These are phyloP conservation scores for Kwoniella heveanensis DNA, from an alignment of 768 basidiomycete genomes.

Conservation along the genomic window DNA sequence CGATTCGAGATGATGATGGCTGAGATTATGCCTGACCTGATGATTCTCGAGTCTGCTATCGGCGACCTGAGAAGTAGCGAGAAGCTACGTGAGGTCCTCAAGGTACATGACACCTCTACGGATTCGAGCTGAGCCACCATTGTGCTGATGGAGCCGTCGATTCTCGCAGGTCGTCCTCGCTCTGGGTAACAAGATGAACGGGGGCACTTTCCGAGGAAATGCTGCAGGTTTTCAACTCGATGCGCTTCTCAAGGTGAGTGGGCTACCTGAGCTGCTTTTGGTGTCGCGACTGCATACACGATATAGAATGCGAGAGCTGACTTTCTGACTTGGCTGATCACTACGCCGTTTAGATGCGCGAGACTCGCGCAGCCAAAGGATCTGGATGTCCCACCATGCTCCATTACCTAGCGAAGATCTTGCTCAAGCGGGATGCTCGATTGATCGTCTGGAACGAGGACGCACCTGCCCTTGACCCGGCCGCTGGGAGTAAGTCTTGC, in stretches of 20 bases:
- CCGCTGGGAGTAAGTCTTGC: conserved; percentile 67
- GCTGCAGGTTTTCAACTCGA: conserved; percentile 84
- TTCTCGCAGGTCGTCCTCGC: conserved; percentile 66
- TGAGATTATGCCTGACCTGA: conserved; percentile 79
- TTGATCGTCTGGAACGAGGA: conserved; percentile 77
- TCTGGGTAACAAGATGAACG: conserved; percentile 81
- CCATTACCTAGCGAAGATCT: conserved; percentile 79
- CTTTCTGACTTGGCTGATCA: too few relatives aligned
- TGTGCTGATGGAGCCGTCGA: background rate
- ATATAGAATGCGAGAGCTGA: too few relatives aligned
- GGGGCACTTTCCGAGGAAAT: conserved; percentile 76
- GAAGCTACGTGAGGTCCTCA: conserved; percentile 71
- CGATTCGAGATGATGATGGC: conserved; percentile 78
- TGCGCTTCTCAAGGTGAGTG: conserved; percentile 72
- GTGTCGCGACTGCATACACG: too few relatives aligned
- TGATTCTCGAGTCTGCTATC: conserved; percentile 70
- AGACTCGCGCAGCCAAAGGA: conserved; percentile 74
- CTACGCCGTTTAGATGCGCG: conserved; percentile 77
- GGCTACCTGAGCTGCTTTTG: too few relatives aligned
- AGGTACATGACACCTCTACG: conserved; percentile 57
- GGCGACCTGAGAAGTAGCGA: conserved; percentile 63
- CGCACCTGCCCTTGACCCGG: conserved; percentile 76
- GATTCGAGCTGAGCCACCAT: background rate
- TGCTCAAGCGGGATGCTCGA: conserved; percentile 68
- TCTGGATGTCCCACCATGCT: conserved; percentile 81